These are phyloP conservation scores for Sicyos baderoa DNA, from an alignment of 306 rosid genomes.

Conservation along the genomic window DNA sequence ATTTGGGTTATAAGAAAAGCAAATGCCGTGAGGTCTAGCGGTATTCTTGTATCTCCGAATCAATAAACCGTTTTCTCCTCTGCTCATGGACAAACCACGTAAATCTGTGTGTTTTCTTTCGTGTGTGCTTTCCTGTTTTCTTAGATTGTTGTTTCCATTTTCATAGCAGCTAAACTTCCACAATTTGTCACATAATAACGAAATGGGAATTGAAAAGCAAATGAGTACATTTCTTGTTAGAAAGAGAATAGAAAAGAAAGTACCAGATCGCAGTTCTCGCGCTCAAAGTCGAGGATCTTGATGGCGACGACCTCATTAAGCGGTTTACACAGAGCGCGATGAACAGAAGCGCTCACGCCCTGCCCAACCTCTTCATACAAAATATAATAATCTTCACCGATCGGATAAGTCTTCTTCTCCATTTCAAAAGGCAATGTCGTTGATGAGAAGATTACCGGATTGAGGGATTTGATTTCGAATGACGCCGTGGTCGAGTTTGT, in stretches of 20 bases:
- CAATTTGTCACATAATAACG: background rate
- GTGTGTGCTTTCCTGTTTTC: too few relatives aligned
- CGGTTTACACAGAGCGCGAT: constrained; percentile 61
- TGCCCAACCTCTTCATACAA: constrained; percentile 71
- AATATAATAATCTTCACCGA: constrained; percentile 49
- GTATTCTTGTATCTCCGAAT: too few relatives aligned
- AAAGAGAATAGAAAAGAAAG: background rate
- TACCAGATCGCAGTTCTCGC: constrained; percentile 81
- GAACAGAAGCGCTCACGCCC: constrained; percentile 74
- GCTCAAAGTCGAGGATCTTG: constrained; percentile 84
- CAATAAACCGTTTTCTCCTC: too few relatives aligned
- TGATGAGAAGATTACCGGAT: constrained; percentile 12
- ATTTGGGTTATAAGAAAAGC: constrained; percentile 24
- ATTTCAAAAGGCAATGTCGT: constrained; percentile 18
- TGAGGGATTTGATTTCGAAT: background rate
- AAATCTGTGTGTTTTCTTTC: too few relatives aligned
- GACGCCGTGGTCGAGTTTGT: background rate
- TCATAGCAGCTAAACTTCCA: background rate
- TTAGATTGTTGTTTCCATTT: too few relatives aligned
- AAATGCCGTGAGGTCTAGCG: too few relatives aligned
- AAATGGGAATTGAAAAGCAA: background rate
- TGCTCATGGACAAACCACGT: too few relatives aligned
- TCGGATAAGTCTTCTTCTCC: constrained; percentile 78
- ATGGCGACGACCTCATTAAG: constrained; percentile 64
- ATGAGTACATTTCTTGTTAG: background rate